These are phyloP conservation scores for Stipa capillata DNA, from an alignment of 176 grass and related monocot species.

Conservation along the genomic window DNA sequence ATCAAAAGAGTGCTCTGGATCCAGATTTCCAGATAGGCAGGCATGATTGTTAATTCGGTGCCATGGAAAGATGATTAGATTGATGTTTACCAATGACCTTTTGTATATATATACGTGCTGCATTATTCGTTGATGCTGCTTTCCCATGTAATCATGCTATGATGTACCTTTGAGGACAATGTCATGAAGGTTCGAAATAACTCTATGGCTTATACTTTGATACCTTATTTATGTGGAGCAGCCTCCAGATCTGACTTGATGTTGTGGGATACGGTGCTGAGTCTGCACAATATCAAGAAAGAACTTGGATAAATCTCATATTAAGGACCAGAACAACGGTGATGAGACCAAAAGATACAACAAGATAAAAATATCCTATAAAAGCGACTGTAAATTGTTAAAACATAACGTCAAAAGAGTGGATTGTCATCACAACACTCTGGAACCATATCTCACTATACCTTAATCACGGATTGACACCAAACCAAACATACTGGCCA, in stretches of 20 bases:
- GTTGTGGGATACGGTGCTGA: no score
- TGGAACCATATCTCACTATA: no score
- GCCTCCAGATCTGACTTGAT: not conserved
- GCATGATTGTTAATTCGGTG: constrained; percentile 47
- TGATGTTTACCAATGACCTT: constrained; percentile 35
- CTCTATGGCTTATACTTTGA: not conserved
- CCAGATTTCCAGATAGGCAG: constrained; percentile 50
- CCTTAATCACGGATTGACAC: no score
- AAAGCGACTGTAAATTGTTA: no score
- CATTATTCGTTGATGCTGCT: constrained; percentile 28
- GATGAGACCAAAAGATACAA: no score
- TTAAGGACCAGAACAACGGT: no score
- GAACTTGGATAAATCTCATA: no score
- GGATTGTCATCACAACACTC: no score
- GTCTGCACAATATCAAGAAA: no score
- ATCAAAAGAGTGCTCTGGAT: constrained; percentile 40
- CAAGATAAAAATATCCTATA: no score
- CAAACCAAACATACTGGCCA: no score
- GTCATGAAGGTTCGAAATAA: constrained; percentile 12
- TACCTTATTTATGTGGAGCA: not conserved
- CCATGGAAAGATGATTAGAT: constrained; percentile 35
- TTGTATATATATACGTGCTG: not conserved
- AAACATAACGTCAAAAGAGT: no score
- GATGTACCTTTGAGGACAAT: constrained; percentile 23
- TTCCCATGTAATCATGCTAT: constrained; percentile 27